These are phyloP conservation scores for Candida neerlandica DNA, from an alignment of 1,139 yeast species.

Conservation along the genomic window DNA sequence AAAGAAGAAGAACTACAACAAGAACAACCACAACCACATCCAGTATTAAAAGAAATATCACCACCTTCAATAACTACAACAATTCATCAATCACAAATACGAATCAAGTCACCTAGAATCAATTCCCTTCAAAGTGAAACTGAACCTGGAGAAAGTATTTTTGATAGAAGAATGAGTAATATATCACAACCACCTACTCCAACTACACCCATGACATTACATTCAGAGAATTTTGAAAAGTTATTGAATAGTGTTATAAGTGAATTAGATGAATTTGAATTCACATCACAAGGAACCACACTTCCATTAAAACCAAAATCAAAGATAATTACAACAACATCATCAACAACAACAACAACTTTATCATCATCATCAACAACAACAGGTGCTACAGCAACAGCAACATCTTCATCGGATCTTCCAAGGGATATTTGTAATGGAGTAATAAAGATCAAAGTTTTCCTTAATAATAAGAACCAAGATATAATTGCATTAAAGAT, in stretches of 20 bases:
- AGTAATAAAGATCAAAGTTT: constrained; percentile 34
- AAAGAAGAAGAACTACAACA: background rate
- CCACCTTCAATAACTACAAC: background rate
- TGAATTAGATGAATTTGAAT: constrained; percentile 9
- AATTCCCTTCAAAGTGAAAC: constrained; percentile 7
- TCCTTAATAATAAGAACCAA: constrained; percentile 32
- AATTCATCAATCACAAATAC: background rate
- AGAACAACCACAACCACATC: background rate
- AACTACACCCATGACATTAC: constrained; percentile 11
- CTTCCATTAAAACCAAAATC: background rate
- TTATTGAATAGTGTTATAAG: constrained; percentile 1
- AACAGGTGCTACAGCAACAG: too few relatives aligned
- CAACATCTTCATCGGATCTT: background rate
- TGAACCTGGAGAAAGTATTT: constrained; percentile 6
- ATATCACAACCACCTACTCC: background rate
- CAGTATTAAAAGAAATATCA: background rate
- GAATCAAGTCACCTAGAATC: background rate
- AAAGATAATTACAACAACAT: too few relatives aligned
- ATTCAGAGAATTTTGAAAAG: constrained; percentile 7
- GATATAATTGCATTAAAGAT: constrained; percentile 37
- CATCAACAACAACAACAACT: background rate
- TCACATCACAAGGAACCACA: background rate
- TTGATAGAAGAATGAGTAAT: constrained; percentile 1
- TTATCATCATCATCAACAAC: too few relatives aligned
- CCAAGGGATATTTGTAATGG: constrained; percentile 15